Base-by-base conservation (phyloP, 164 flowering plant genomes). In the Berberis vulgaris region DNA sequence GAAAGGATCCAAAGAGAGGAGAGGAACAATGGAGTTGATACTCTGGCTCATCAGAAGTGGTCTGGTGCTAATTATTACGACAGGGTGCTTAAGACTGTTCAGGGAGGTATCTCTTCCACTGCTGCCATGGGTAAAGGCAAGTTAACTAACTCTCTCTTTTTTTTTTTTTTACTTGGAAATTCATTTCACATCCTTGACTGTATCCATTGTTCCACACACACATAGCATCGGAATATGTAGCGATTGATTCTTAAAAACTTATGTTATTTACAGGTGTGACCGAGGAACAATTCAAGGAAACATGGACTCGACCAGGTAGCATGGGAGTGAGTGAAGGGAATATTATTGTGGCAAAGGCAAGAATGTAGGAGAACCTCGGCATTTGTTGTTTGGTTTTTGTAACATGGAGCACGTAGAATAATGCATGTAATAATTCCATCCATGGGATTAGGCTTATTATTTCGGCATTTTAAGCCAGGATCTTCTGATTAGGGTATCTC, bases 71-170 rank as follows among this genome's bases (percentile, higher is more conserved):
- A 88, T 64, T 93, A 78, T 63, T 88, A 88, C 67, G 98, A 88
- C 43, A 75, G 78, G 66, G 85, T 86, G 62, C 90, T 93, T 45
- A 90, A 84, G 84, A 90, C 94, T 57, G 97, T 89, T 59, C 98
- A 89, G 72, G 98, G 98, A 46, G 98, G 98, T 60, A 86, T 92
- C 49, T 83, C 94, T 52, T 90, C 97, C 39, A 93, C 98, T 66
- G 96, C 98, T 50, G 94, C 98, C 54, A 90, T 90, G 97, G 98
- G 91, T 49, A 86, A 89, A 86, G 96, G 98, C 69, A 78, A 79
- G 70, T 46, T 57, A 41, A 26, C 26, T 26, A 26, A 26, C 26
- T 41, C 5, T 40, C 41, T 59, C 45, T 43, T 8, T 52, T 41
- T n/a, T n/a, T 59, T 26, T 26, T 26, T 26, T 26, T 26, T 26